A percentile compares a stretch with the other conserved stretches of the same genome.
Conservation (phyloP, 2,329 filamentous ascomycete species). For the Balansia obtecta region DNA sequence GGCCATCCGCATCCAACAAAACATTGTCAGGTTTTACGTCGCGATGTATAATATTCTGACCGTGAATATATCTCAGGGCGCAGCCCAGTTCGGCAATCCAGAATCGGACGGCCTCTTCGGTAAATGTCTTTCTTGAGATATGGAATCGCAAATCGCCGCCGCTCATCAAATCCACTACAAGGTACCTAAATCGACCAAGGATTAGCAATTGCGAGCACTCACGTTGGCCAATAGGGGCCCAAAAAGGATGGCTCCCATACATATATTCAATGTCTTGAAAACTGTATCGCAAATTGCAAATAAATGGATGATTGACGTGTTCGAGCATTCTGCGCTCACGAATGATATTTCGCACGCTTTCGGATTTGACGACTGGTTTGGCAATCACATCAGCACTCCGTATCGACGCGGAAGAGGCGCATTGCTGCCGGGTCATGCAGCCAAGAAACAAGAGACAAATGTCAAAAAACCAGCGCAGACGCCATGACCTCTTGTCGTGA, state of each 20-base stretch:
- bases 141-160: conserved; percentile 94
- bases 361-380: conserved; percentile 76
- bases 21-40: conserved; percentile 92
- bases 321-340: conserved; percentile 96
- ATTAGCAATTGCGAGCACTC: background rate
- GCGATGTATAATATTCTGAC: conserved; percentile 77
- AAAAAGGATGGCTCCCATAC: conserved; percentile 37
- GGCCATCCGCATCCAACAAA: conserved; percentile 73
- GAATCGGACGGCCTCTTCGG: conserved; percentile 90
- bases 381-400: background rate
- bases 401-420: background rate
- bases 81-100: conserved; percentile 95
- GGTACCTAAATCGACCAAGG: conserved; percentile 51
- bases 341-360: conserved; percentile 97
- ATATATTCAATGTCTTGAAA: conserved; percentile 99
- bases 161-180: conserved; percentile 96
- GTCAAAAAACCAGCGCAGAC: background rate
- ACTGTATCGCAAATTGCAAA: conserved; percentile 96
- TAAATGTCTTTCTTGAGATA: conserved; percentile 95
- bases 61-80: conserved; percentile 76
- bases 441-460: too few species aligned
- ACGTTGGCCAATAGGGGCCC: background rate
- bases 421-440: too few species aligned
- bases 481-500: background rate
- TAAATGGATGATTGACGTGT: conserved; percentile 93